Evolutionary conservation across 1,284 basidiomycete species (phyloP), one percentile per base, ranked within the genome.

Genomic region (Tetrapyrgos nigripes): DNA sequence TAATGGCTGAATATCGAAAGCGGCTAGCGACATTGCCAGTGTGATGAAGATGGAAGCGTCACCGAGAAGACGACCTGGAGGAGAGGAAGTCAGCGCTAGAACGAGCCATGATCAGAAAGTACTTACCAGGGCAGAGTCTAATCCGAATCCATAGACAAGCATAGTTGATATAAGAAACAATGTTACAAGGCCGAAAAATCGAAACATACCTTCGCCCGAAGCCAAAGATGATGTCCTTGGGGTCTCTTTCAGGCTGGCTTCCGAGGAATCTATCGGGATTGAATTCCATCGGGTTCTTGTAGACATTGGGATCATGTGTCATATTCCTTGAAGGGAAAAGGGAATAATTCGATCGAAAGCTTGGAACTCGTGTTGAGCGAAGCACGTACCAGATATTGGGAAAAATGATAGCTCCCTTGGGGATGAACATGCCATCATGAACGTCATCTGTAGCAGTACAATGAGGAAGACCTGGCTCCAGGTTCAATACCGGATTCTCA

Each of bases 261-360:
- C 50, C 57, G 40, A 71, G 50, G 56, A 68, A 70, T 2, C 72
- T 59, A 2, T 69, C 68, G 1, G 73, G 73, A 21, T 66, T 66
- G 61, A 74, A 75, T 9, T 55, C 52, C 28, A 61, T 58, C 1
- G 71, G 70, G 23, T 64, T 53, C 14, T 50, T 50, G 40, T 64
- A 64, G 1, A 62, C 58, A 10, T 60, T 40, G 19, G 60, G 58
- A 60, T 64, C 62, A 40, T 55, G 60, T 23, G 58, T 55, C 62
- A 64, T 64, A 28, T 62, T 59, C 62, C 64, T 65, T 31, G 9
- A 53, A 28, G 14, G 14, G 4, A 37, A 14, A 53, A 28, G 14
- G 14, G 4, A 19, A 11, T 40, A 3, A 26, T 17, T 40, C n/a
- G 23, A 14, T 35, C 9, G 3, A 35, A 35, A 21, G 19, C 21